phyloP scores from a whole-genome alignment of 805 yeast species.

The Zygosaccharomyces gambellarensis region DNA sequence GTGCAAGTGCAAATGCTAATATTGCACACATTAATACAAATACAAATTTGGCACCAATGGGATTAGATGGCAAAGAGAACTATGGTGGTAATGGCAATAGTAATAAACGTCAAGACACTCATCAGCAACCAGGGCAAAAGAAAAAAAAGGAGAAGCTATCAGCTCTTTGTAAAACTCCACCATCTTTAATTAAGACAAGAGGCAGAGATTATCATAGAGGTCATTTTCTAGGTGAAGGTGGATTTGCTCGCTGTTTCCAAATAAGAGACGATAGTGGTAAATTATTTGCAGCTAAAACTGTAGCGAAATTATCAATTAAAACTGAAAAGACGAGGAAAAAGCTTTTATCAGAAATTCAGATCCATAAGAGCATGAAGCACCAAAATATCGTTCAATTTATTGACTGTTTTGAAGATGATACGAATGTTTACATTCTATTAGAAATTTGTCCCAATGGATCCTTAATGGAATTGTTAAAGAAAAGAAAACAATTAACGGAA shows the following conservation, averaged over 20 bases:
- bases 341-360: slow-evolving; percentile 87
- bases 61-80: slow-evolving; percentile 20
- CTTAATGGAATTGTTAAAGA: slow-evolving; percentile 83
- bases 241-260: slow-evolving; percentile 97
- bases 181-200: slow-evolving; percentile 83
- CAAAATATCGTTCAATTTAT: slow-evolving; percentile 86
- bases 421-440: slow-evolving; percentile 84
- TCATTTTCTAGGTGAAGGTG: slow-evolving; percentile 91
- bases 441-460: slow-evolving; percentile 96
- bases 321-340: slow-evolving; percentile 81
- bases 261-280: slow-evolving; percentile 86
- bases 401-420: slow-evolving; percentile 96
- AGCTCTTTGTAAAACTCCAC: slow-evolving; percentile 93
- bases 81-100: slow-evolving; percentile 6
- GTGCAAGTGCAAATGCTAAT: slow-evolving; percentile 5
- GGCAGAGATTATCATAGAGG: slow-evolving; percentile 93
- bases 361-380: slow-evolving; percentile 86
- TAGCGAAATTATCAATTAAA: slow-evolving; percentile 90
- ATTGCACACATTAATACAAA: slow-evolving; percentile 3
- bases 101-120: slow-evolving; percentile 23
- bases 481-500: slow-evolving; percentile 79
- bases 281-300: slow-evolving; percentile 93
- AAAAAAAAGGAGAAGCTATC: slow-evolving; percentile 87
- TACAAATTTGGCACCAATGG: slow-evolving; percentile 1
- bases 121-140: slow-evolving; percentile 36